phyloP scores from a whole-genome alignment of 1,139 yeast genomes.

The Meyerozyma athensensis region DNA sequence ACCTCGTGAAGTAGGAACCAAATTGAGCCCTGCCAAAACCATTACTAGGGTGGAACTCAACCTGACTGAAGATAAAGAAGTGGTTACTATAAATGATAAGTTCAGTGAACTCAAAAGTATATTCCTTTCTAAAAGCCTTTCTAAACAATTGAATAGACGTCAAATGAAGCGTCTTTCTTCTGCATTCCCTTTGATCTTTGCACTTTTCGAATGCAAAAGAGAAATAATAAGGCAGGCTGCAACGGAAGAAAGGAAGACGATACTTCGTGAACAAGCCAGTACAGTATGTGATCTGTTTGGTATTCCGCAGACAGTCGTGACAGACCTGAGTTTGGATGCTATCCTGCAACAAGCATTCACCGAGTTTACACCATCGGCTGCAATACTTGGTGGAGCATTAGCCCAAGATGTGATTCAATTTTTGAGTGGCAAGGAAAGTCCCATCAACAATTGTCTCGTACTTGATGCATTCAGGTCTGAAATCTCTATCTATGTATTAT shows the following conservation, averaged over 20 bases:
- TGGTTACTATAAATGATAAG: conserved; percentile 50
- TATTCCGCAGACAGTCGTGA: conserved; percentile 34
- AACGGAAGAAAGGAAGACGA: conserved; percentile 27
- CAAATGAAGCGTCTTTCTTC: conserved; percentile 57
- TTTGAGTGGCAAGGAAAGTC: conserved; percentile 70
- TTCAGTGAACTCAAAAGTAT: conserved; percentile 36
- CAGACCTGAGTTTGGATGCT: conserved; percentile 32
- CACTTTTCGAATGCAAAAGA: conserved; percentile 42
- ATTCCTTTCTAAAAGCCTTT: conserved; percentile 35
- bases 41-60: conserved; percentile 42
- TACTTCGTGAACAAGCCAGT: conserved; percentile 11
- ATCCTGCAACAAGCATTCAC: conserved; percentile 52
- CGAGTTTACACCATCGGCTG: conserved; percentile 82
- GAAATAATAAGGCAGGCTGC: conserved; percentile 23
- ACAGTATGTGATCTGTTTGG: conserved; percentile 26
- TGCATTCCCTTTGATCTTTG: conserved; percentile 57
- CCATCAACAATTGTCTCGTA: conserved; percentile 75
- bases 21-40: conserved; percentile 46
- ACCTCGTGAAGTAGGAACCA: conserved; percentile 40
- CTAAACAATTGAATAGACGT: conserved; percentile 45
- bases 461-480: conserved; percentile 68
- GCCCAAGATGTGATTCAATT: conserved; percentile 90
- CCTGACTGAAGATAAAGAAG: conserved; percentile 38
- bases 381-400: conserved; percentile 83
- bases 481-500: conserved; percentile 69